A percentile compares a stretch with the other conserved stretches of the same genome.
phyloP scores from a whole-genome alignment of 768 basidiomycete species.

The Hericium coralloides region DNA sequence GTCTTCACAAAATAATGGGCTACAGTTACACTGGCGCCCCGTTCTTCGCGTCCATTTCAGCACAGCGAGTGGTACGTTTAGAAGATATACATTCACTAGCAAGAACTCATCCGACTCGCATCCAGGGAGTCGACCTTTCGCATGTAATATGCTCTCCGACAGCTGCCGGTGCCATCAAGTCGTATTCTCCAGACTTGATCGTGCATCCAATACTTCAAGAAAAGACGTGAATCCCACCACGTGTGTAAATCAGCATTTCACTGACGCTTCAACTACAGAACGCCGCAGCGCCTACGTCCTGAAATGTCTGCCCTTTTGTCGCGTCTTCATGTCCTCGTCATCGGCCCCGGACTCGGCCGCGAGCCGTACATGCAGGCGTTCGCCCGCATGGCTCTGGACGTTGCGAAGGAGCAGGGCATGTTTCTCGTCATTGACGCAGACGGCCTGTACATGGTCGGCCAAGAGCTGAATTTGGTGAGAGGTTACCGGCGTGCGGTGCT shows the following conservation, averaged over 20 bases:
- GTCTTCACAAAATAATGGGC: not conserved
- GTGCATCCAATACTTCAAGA: conserved; percentile 87
- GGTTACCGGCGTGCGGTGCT: conserved; percentile 85
- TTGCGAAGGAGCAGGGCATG: conserved; percentile 67
- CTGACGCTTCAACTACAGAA: conserved; percentile 24
- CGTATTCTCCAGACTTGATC: conserved; percentile 94
- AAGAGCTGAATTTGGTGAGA: conserved; percentile 61
- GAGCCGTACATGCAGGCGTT: conserved; percentile 84
- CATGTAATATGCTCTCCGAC: conserved; percentile 96
- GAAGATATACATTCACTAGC: not conserved
- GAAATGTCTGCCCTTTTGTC: conserved; percentile 62
- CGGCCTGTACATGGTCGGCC: conserved; percentile 75
- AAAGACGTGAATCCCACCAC: conserved; percentile 36
- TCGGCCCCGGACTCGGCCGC: conserved; percentile 92
- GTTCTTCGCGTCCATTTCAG: conserved; percentile 89
- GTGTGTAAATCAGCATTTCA: not conserved
- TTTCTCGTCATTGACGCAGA: conserved; percentile 95
- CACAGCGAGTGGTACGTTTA: conserved; percentile 65
- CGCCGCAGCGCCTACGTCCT: conserved; percentile 36
- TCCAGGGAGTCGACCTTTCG: conserved; percentile 84
- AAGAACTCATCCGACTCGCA: not conserved
- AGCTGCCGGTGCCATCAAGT: conserved; percentile 90
- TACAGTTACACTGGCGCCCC: conserved; percentile 92
- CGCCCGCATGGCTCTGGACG: conserved; percentile 63
- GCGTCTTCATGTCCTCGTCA: conserved; percentile 85